A percentile compares a stretch with the other conserved stretches of the same genome.
These are phyloP conservation scores for Wickerhamomyces subpelliculosus DNA, from an alignment of 805 yeast genomes.

Conservation along the genomic window DNA sequence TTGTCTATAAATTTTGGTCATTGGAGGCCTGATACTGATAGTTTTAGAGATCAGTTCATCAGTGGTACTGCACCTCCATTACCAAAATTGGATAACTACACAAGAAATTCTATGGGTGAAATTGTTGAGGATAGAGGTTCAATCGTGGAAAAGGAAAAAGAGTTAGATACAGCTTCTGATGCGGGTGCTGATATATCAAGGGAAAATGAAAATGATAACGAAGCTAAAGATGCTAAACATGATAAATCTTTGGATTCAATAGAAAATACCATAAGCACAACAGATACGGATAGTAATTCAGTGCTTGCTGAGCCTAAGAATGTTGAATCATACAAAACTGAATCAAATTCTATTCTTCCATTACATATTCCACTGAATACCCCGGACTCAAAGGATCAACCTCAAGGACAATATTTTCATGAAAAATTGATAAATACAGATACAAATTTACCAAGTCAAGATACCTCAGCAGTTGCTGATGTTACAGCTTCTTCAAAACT, in stretches of 20 bases:
- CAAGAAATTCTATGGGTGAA: conserved; percentile 21
- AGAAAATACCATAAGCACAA: background rate
- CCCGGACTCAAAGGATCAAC: conserved; percentile 5
- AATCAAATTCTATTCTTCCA: conserved; percentile 15
- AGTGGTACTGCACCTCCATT: conserved; percentile 31
- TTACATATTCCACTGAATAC: conserved; percentile 19
- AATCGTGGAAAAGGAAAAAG: conserved; percentile 3
- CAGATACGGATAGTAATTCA: background rate
- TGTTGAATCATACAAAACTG: conserved; percentile 15
- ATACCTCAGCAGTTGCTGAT: conserved; percentile 5
- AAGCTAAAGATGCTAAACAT: no score
- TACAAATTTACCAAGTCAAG: conserved; percentile 2
- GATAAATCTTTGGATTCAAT: background rate
- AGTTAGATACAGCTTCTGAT: background rate
- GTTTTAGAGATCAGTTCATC: conserved; percentile 42
- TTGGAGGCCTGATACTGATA: conserved; percentile 55
- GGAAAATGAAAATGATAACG: no score
- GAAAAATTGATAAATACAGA: conserved; percentile 24
- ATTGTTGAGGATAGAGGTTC: conserved; percentile 18
- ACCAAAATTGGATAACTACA: conserved; percentile 24
- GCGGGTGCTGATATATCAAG: conserved; percentile 6
- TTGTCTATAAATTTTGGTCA: conserved; percentile 38
- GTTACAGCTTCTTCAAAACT: background rate
- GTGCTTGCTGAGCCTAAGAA: background rate
- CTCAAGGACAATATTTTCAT: conserved; percentile 4